These are phyloP conservation scores for Kwoniella shandongensis DNA, from an alignment of 768 basidiomycete genomes.

Conservation along the genomic window DNA sequence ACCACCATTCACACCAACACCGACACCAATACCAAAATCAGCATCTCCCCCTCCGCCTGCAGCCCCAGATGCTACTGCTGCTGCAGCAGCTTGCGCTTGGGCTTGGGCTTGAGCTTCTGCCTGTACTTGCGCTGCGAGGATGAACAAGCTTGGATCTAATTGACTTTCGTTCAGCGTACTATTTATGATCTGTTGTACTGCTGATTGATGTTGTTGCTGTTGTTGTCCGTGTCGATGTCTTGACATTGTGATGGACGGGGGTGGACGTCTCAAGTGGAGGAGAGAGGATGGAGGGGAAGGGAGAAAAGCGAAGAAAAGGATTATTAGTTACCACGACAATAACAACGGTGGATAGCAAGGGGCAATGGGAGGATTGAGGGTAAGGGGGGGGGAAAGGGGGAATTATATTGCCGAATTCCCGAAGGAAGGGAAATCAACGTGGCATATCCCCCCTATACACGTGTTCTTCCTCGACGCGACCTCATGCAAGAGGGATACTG, in stretches of 20 bases:
- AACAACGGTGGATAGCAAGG: too few relatives aligned
- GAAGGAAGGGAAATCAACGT: neutral
- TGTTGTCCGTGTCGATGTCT: neutral
- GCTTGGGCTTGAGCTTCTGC: slow-evolving; percentile 15
- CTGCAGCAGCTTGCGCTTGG: neutral
- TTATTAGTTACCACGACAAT: neutral
- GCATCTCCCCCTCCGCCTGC: slow-evolving; percentile 5
- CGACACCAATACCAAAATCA: slow-evolving; percentile 24
- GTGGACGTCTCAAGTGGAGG: slow-evolving; percentile 22
- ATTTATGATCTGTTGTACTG: neutral
- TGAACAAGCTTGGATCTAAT: slow-evolving; percentile 10
- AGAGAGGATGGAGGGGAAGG: neutral
- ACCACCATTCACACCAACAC: too few relatives aligned
- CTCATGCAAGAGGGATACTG: too few relatives aligned
- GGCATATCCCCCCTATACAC: neutral
- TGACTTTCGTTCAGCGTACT: neutral
- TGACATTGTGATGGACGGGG: neutral
- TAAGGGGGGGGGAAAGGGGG: neutral
- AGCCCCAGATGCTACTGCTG: too few relatives aligned
- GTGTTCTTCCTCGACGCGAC: too few relatives aligned
- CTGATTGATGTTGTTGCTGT: neutral
- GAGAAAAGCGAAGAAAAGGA: too few relatives aligned
- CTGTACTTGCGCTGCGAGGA: slow-evolving; percentile 15
- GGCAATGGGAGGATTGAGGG: too few relatives aligned
- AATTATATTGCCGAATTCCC: slow-evolving; percentile 10